A percentile compares a stretch with the other conserved stretches of the same genome.
phyloP scores from a whole-genome alignment of 371 early-diverging fungal genomes.

The Gilbertella persicaria region DNA sequence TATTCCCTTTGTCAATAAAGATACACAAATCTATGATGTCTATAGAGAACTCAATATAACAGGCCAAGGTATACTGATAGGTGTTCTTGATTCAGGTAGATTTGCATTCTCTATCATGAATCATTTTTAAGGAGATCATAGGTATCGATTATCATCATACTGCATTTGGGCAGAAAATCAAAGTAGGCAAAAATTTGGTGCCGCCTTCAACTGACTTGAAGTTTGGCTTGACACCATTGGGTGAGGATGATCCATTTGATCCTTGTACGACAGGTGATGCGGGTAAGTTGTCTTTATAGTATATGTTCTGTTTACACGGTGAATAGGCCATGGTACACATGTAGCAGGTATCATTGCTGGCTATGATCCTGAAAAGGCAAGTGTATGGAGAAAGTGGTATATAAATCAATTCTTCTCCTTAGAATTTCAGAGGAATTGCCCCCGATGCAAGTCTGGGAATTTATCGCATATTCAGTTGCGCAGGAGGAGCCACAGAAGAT shows the following conservation, averaged over 20 bases:
- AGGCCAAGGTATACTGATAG: slow-evolving; percentile 68
- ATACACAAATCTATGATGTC: slow-evolving; percentile 63
- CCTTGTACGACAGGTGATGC: slow-evolving; percentile 22
- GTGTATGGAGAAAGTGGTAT: slow-evolving; percentile 29
- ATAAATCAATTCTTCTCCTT: not conserved
- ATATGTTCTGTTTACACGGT: slow-evolving; percentile 33
- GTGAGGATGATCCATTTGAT: slow-evolving; percentile 42
- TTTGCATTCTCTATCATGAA: too few species aligned
- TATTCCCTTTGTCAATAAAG: slow-evolving; percentile 39
- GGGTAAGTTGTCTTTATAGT: slow-evolving; percentile 15
- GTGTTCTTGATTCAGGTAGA: slow-evolving; percentile 68
- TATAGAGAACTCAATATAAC: slow-evolving; percentile 47
- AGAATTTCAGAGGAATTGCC: slow-evolving; percentile 66
- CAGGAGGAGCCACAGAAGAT: slow-evolving; percentile 54
- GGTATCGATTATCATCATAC: slow-evolving; percentile 69
- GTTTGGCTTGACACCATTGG: slow-evolving; percentile 17
- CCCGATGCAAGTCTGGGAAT: slow-evolving; percentile 64
- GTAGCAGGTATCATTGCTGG: slow-evolving; percentile 69
- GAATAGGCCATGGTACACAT: slow-evolving; percentile 60
- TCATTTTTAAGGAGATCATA: too few species aligned
- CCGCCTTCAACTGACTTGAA: slow-evolving; percentile 22
- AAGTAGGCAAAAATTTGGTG: slow-evolving; percentile 15
- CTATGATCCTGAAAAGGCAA: slow-evolving; percentile 35
- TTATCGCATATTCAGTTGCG: slow-evolving; percentile 67
- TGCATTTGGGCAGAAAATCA: slow-evolving; percentile 52